Conservation (phyloP, 441 rosid genomes). For the Omphalea diandra region DNA sequence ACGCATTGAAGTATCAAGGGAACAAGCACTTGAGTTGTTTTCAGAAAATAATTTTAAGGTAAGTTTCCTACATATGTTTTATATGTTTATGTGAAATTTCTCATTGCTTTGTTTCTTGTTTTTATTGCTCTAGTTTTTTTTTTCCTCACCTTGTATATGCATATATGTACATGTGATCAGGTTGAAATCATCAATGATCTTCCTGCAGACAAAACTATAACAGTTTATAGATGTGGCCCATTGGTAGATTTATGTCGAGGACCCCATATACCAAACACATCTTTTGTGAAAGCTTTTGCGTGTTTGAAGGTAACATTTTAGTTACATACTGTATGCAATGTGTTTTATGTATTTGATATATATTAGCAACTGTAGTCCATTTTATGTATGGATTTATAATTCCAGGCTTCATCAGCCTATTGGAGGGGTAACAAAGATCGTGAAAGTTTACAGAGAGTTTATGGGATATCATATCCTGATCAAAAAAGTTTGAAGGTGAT, state of each 20-base stretch:
- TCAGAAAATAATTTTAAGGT: constrained; percentile 94
- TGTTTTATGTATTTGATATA: constrained; percentile 1
- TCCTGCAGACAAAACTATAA: constrained; percentile 85
- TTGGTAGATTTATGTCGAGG: constrained; percentile 97
- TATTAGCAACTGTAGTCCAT: constrained; percentile 16
- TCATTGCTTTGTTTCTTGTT: neutral
- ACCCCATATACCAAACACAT: constrained; percentile 98
- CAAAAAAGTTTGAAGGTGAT: constrained; percentile 78
- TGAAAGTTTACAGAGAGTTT: constrained; percentile 96
- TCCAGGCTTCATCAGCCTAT: constrained; percentile 96
- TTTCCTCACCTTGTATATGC: constrained; percentile 5
- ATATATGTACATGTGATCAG: constrained; percentile 37
- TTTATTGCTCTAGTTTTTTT: constrained; percentile 14
- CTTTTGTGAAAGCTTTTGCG: constrained; percentile 90
- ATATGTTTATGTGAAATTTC: neutral
- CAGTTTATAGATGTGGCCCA: constrained; percentile 97
- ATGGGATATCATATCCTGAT: constrained; percentile 97
- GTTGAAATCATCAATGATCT: constrained; percentile 87
- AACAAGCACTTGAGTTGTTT: constrained; percentile 83
- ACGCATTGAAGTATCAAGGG: constrained; percentile 92
- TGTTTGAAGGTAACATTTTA: constrained; percentile 72
- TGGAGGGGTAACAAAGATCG: constrained; percentile 91
- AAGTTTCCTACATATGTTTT: constrained; percentile 24
- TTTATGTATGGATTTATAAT: constrained; percentile 19
- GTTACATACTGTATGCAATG: constrained; percentile 12